Percentiles rank a stretch among this genome's conserved stretches.
phyloP scores from a whole-genome alignment of 2,329 filamentous ascomycete genomes.

The Aspergillus calidoustus region DNA sequence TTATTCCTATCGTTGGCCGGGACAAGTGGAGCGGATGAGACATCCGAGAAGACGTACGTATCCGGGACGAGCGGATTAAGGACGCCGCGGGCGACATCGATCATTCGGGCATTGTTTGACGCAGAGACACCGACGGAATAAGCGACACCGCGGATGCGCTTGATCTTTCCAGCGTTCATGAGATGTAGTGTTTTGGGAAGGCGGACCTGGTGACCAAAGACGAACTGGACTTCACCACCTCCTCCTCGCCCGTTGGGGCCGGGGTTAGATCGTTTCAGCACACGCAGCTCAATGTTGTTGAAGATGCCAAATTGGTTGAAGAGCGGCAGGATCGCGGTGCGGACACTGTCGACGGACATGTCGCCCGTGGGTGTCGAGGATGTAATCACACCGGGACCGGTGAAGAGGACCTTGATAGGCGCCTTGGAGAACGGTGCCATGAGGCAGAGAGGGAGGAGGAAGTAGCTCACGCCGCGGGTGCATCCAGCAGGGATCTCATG shows the following conservation, averaged over 20 bases:
- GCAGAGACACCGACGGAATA: slow-evolving; percentile 91
- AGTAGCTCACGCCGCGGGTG: slow-evolving; percentile 85
- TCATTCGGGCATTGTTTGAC: slow-evolving; percentile 94
- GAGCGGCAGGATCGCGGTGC: slow-evolving; percentile 87
- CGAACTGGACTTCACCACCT: slow-evolving; percentile 88
- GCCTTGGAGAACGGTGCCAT: slow-evolving; percentile 92
- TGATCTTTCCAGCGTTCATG: slow-evolving; percentile 80
- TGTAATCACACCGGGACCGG: slow-evolving; percentile 91
- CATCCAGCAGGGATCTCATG: slow-evolving; percentile 80
- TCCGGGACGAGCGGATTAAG: slow-evolving; percentile 85
- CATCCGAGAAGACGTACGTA: slow-evolving; percentile 82
- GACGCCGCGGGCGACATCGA: slow-evolving; percentile 83
- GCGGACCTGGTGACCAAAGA: slow-evolving; percentile 91
- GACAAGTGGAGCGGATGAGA: slow-evolving; percentile 63
- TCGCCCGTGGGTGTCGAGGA: slow-evolving; percentile 82
- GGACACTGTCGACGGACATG: slow-evolving; percentile 88
- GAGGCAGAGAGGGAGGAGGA: slow-evolving; percentile 84
- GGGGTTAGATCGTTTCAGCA: slow-evolving; percentile 78
- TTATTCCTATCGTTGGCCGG: slow-evolving; percentile 73
- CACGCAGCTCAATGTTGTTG: slow-evolving; percentile 80
- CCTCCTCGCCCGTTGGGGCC: slow-evolving; percentile 77
- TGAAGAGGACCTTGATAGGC: slow-evolving; percentile 86
- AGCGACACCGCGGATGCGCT: slow-evolving; percentile 87
- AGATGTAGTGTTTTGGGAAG: slow-evolving; percentile 93
- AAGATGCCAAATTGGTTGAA: slow-evolving; percentile 91